Conservation (phyloP, 2,329 filamentous ascomycete genomes). For the Fusarium transvaalense region DNA sequence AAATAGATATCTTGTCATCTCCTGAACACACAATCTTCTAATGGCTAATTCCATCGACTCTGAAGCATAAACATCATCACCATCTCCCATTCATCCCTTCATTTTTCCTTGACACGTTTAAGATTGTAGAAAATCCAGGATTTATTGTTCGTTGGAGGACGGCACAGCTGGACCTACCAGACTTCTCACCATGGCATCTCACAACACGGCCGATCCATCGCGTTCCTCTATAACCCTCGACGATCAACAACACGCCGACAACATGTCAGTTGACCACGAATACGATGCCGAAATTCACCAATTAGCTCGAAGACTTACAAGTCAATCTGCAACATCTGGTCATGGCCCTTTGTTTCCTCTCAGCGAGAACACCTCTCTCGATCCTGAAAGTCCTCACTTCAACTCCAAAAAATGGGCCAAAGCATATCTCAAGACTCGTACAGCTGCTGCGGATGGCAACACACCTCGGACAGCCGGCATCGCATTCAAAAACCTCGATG, state of each 20-base stretch:
- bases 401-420: conserved; percentile 59
- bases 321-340: conserved; percentile 19
- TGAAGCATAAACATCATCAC: neutral
- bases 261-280: neutral
- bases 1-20: neutral
- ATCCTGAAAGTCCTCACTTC: conserved; percentile 57
- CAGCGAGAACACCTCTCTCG: conserved; percentile 44
- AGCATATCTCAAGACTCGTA: conserved; percentile 50
- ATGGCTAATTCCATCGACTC: neutral
- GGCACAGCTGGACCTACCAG: neutral
- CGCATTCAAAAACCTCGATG: conserved; percentile 72
- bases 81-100: neutral
- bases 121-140: neutral
- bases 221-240: neutral
- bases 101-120: too few species aligned
- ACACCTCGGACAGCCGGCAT: conserved; percentile 70
- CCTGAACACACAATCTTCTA: neutral
- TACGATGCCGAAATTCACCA: conserved; percentile 20
- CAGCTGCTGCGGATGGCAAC: conserved; percentile 57
- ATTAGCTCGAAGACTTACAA: conserved; percentile 31
- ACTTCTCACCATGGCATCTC: neutral
- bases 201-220: neutral
- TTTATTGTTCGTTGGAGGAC: neutral
- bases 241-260: conserved; percentile 2
- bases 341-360: conserved; percentile 39